Conservation (phyloP, 2,329 filamentous ascomycete species). For the Colletotrichum horii region DNA sequence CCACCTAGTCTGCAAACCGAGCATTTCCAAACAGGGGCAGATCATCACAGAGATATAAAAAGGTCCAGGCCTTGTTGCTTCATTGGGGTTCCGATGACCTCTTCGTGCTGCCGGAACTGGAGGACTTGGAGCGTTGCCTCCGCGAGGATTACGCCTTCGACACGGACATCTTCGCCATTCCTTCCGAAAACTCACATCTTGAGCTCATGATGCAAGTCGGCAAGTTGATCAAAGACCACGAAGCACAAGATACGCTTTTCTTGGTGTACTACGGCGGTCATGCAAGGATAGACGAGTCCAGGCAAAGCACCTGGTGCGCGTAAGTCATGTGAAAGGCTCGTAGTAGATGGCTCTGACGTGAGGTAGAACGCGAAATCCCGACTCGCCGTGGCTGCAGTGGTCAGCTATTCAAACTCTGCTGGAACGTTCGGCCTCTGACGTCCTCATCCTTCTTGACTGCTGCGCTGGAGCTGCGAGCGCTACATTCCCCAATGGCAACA, state of each 20-base stretch:
- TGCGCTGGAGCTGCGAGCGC: slow-evolving; percentile 66
- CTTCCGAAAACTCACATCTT: slow-evolving; percentile 62
- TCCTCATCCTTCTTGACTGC: slow-evolving; percentile 63
- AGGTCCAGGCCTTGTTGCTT: slow-evolving; percentile 58
- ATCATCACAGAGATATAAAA: slow-evolving; percentile 58
- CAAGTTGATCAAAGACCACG: slow-evolving; percentile 61
- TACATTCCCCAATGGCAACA: slow-evolving; percentile 62
- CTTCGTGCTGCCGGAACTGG: slow-evolving; percentile 62
- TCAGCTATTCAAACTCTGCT: slow-evolving; percentile 65
- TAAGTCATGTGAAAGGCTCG: slow-evolving; percentile 36
- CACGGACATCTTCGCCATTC: slow-evolving; percentile 63
- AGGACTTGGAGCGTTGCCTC: slow-evolving; percentile 60
- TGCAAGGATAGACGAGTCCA: slow-evolving; percentile 63
- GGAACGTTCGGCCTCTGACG: slow-evolving; percentile 62
- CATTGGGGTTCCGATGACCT: slow-evolving; percentile 65
- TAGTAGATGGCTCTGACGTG: background rate
- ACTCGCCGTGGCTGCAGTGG: slow-evolving; percentile 65
- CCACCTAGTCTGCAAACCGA: slow-evolving; percentile 53
- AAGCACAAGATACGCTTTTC: slow-evolving; percentile 60
- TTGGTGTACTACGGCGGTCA: slow-evolving; percentile 66
- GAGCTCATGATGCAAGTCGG: slow-evolving; percentile 63
- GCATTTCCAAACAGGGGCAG: slow-evolving; percentile 62
- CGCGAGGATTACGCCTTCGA: slow-evolving; percentile 61
- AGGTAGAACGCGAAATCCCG: slow-evolving; percentile 51
- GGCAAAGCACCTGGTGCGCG: slow-evolving; percentile 67